phyloP scores from a whole-genome alignment of 257 asterid genomes.

The Primulina eburnea region DNA sequence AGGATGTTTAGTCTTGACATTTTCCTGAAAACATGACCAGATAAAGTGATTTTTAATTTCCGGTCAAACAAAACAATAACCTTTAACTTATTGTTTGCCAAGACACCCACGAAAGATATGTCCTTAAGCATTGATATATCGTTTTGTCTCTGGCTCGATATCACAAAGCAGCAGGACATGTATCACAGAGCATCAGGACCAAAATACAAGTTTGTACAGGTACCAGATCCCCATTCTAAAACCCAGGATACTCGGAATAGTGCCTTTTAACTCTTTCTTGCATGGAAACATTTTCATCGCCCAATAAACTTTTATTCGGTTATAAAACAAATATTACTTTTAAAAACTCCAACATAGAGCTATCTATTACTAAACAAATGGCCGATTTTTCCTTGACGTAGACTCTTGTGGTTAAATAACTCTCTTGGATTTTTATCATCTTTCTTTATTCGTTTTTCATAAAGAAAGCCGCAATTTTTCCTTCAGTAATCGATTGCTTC shows the following conservation, averaged over 20 bases:
- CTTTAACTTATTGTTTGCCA: neutral
- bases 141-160: neutral
- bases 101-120: neutral
- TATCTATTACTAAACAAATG: neutral
- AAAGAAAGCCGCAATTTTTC: neutral
- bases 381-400: neutral
- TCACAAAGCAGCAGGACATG: neutral
- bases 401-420: neutral
- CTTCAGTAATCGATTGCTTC: neutral
- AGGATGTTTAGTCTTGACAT: conserved; percentile 80
- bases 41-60: conserved; percentile 9
- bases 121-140: neutral
- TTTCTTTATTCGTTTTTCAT: no score
- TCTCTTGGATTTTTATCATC: neutral
- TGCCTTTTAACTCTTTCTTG: neutral
- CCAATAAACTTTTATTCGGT: neutral
- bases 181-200: neutral
- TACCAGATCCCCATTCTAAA: neutral
- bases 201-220: neutral
- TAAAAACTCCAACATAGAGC: neutral
- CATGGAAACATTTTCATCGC: neutral
- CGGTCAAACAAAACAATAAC: conserved; percentile 1
- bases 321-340: neutral
- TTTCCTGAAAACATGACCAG: conserved; percentile 53
- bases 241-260: neutral